A percentile compares a stretch with the other conserved stretches of the same genome.
Evolutionary conservation across 164 flowering plant genomes (phyloP).

Genomic region (Macadamia integrifolia): DNA sequence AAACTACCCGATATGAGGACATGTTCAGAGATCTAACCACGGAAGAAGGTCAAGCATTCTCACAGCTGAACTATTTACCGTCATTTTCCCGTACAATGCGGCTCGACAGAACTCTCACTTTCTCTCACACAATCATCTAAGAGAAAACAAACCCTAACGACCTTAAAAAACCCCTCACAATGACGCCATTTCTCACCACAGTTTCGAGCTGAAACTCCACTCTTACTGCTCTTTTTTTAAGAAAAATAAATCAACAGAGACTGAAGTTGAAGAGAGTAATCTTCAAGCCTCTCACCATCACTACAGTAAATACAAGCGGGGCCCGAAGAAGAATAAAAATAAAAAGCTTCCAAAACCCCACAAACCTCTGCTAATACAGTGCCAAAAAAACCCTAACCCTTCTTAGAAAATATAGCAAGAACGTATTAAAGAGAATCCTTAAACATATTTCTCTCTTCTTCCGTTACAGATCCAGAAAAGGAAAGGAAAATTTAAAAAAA

Average conservation of each 20-base stretch:
- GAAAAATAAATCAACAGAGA: background rate
- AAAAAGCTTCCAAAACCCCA: background rate
- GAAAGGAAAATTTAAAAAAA: background rate
- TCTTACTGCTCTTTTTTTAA: too few relatives aligned
- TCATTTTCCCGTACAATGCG: background rate
- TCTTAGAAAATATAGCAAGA: background rate
- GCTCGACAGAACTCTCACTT: background rate
- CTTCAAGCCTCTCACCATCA: background rate
- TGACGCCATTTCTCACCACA: background rate
- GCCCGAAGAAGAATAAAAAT: too few relatives aligned
- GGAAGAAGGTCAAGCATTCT: slow-evolving; percentile 1
- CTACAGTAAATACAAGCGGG: slow-evolving; percentile 7
- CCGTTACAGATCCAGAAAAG: background rate
- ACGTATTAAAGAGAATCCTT: too few relatives aligned
- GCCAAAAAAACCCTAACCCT: slow-evolving; percentile 2
- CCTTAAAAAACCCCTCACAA: background rate
- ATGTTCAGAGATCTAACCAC: slow-evolving; percentile 5
- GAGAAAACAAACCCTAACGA: too few relatives aligned
- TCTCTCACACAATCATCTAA: too few relatives aligned
- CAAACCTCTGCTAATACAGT: background rate
- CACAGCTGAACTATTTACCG: background rate
- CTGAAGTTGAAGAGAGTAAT: background rate
- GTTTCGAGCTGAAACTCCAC: background rate
- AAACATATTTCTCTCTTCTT: background rate
- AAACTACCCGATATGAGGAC: background rate